Conservation (phyloP, 208 protist genomes). For the Wallacemonas sp. region DNA sequence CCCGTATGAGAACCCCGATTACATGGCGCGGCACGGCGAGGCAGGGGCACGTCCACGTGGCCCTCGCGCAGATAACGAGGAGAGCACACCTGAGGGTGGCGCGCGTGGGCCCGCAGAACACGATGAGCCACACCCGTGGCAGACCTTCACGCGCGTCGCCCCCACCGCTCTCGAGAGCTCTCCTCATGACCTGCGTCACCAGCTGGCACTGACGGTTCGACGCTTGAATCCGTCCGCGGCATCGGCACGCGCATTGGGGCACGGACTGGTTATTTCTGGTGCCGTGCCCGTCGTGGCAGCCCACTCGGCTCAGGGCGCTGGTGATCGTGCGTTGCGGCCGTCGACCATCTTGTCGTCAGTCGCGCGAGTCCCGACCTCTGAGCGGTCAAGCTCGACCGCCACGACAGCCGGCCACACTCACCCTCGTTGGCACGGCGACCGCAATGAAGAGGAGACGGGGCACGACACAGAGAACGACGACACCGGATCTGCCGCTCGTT, state of each 20-base stretch:
- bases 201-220: neutral
- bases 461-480: neutral
- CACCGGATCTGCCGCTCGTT: too few species aligned
- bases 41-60: too few species aligned
- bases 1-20: conserved; percentile 25
- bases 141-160: conserved; percentile 4
- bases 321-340: conserved; percentile 24
- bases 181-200: neutral
- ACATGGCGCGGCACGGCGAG: neutral
- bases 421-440: neutral
- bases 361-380: conserved; percentile 13
- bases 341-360: conserved; percentile 35
- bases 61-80: neutral
- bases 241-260: neutral
- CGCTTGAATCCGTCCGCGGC: neutral
- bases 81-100: conserved; percentile 2
- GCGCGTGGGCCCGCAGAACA: neutral
- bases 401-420: too few species aligned
- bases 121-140: neutral
- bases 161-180: conserved; percentile 14
- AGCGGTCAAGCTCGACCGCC: neutral
- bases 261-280: neutral
- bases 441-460: neutral
- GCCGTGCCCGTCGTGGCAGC: neutral
- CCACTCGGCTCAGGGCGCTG: neutral